phyloP scores from a whole-genome alignment of 2,329 filamentous ascomycete species.

The Scytalidium lignicola region DNA sequence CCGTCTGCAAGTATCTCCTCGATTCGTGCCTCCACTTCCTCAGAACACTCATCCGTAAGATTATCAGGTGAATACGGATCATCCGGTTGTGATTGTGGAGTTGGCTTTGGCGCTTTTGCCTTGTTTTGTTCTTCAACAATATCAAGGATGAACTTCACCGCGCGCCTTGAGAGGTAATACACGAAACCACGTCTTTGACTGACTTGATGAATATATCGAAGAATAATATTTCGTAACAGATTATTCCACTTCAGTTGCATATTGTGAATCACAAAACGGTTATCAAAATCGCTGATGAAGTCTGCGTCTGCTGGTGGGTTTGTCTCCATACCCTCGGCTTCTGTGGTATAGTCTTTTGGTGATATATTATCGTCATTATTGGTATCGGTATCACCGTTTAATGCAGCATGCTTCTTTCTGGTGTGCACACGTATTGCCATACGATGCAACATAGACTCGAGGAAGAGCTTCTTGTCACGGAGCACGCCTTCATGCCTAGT shows the following conservation, averaged over 20 bases:
- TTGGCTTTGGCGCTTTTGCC: conserved; percentile 45
- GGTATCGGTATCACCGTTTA: conserved; percentile 28
- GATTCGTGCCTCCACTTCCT: conserved; percentile 77
- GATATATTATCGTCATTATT: conserved; percentile 25
- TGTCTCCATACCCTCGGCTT: conserved; percentile 54
- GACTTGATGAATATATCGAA: conserved; percentile 96
- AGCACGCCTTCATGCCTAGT: conserved; percentile 50
- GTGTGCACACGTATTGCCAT: conserved; percentile 26
- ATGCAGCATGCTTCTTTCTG: conserved; percentile 18
- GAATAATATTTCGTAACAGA: conserved; percentile 86
- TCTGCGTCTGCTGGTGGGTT: conserved; percentile 60
- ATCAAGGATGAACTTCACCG: conserved; percentile 96
- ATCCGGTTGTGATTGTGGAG: conserved; percentile 26
- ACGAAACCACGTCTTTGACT: conserved; percentile 93
- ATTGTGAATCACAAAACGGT: conserved; percentile 97
- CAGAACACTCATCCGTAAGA: conserved; percentile 33
- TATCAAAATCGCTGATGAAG: conserved; percentile 92
- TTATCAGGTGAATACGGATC: conserved; percentile 14
- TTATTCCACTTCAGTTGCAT: conserved; percentile 99
- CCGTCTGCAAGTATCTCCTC: conserved; percentile 80
- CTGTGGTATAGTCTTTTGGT: conserved; percentile 32
- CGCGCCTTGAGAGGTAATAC: conserved; percentile 93
- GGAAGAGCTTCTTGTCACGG: conserved; percentile 51
- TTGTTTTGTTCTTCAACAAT: conserved; percentile 93
- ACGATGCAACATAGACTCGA: conserved; percentile 48